These are phyloP conservation scores for Biscogniauxia marginata DNA, from an alignment of 2,329 filamentous ascomycete genomes.

Conservation along the genomic window DNA sequence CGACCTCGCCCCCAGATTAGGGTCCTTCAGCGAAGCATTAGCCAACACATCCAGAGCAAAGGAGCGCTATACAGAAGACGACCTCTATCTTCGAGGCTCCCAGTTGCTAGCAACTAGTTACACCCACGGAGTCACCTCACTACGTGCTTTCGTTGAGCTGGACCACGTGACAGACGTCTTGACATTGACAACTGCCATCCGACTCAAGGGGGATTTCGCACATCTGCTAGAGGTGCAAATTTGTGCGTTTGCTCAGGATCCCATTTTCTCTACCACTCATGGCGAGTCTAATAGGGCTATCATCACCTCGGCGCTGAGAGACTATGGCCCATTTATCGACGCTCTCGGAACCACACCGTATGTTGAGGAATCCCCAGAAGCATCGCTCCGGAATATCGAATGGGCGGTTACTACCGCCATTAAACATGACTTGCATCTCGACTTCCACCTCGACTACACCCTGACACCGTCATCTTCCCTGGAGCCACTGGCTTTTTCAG, in stretches of 20 bases:
- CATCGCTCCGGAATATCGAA: constrained; percentile 55
- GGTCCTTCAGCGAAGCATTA: constrained; percentile 67
- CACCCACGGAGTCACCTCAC: constrained; percentile 62
- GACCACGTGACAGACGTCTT: constrained; percentile 55
- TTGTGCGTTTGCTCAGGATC: constrained; percentile 69
- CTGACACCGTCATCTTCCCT: constrained; percentile 41
- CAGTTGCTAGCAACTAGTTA: constrained; percentile 66
- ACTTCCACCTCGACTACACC: constrained; percentile 73
- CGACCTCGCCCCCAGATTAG: constrained; percentile 57
- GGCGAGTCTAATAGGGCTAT: constrained; percentile 52
- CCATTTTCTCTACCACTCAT: constrained; percentile 56
- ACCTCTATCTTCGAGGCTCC: constrained; percentile 63
- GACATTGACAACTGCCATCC: constrained; percentile 50
- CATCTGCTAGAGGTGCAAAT: constrained; percentile 61
- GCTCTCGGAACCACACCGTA: constrained; percentile 69
- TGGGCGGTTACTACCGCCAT: constrained; percentile 61
- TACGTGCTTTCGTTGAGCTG: constrained; percentile 71
- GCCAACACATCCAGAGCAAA: constrained; percentile 53
- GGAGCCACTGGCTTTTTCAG: constrained; percentile 52
- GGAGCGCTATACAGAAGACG: constrained; percentile 56
- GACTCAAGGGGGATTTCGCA: constrained; percentile 54
- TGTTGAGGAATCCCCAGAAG: constrained; percentile 54
- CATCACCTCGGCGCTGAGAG: constrained; percentile 33
- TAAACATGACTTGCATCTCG: constrained; percentile 53
- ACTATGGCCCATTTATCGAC: constrained; percentile 43